phyloP scores from a whole-genome alignment of 441 rosid species.

The Eutrema salsugineum region DNA sequence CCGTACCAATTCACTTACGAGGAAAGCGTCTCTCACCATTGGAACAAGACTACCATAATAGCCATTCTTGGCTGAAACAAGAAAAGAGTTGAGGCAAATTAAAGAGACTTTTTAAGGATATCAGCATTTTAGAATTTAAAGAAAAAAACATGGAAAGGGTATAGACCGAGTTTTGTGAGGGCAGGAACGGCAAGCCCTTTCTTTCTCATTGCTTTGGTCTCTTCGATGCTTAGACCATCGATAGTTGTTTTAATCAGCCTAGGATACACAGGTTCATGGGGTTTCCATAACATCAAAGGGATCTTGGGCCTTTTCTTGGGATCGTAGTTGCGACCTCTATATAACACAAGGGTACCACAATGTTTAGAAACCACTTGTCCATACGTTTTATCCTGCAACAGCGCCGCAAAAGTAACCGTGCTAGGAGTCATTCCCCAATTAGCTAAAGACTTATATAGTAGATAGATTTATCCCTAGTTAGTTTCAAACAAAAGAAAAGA shows the following conservation, averaged over 20 bases:
- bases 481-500: too few species aligned
- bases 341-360: conserved; percentile 67
- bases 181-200: conserved; percentile 70
- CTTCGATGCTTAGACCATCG: conserved; percentile 73
- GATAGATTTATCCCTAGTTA: too few species aligned
- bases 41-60: conserved; percentile 84
- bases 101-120: too few species aligned
- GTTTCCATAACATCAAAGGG: conserved; percentile 93
- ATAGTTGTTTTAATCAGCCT: conserved; percentile 78
- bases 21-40: conserved; percentile 91
- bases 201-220: conserved; percentile 85
- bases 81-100: not conserved
- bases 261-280: conserved; percentile 88
- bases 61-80: conserved; percentile 81
- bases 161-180: conserved; percentile 69
- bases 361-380: conserved; percentile 79
- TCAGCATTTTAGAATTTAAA: too few species aligned
- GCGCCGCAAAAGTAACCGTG: not conserved
- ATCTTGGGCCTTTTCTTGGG: conserved; percentile 70
- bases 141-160: too few species aligned
- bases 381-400: conserved; percentile 73
- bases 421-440: not conserved
- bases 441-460: not conserved
- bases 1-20: conserved; percentile 60
- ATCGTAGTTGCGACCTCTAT: conserved; percentile 79